Evolutionary conservation across 805 yeast genomes (phyloP).

Genomic region (Yamadazyma nakazawae): DNA sequence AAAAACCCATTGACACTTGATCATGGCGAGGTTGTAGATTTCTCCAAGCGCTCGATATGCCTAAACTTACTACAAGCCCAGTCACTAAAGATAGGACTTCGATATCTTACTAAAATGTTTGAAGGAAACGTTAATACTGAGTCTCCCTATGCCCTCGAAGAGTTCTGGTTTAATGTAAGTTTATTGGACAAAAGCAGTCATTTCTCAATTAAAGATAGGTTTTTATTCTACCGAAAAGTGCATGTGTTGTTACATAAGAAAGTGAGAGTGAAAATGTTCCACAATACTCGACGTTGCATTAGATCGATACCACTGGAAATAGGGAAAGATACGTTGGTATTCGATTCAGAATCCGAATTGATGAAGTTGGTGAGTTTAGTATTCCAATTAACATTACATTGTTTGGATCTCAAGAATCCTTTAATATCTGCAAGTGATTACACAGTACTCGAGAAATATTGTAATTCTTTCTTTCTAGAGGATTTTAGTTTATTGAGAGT

Average conservation of each 20-base stretch:
- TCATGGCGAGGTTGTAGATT: neutral
- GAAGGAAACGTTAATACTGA: neutral
- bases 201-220: conserved; percentile 6
- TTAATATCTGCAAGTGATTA: conserved; percentile 1
- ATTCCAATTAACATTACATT: conserved; percentile 1
- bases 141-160: conserved; percentile 11
- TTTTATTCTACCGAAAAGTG: conserved; percentile 3
- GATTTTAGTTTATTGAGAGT: conserved; percentile 22
- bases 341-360: conserved; percentile 2
- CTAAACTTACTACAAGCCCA: conserved; percentile 16
- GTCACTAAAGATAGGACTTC: conserved; percentile 16
- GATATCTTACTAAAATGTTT: conserved; percentile 7
- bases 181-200: conserved; percentile 16
- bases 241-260: conserved; percentile 5
- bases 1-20: neutral
- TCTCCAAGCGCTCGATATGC: conserved; percentile 10
- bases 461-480: conserved; percentile 12
- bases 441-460: conserved; percentile 8
- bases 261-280: conserved; percentile 8
- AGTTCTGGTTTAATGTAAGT: conserved; percentile 19
- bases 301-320: conserved; percentile 10
- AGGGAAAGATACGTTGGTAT: conserved; percentile 7
- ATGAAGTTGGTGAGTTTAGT: conserved; percentile 5
- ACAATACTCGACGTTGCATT: conserved; percentile 1
- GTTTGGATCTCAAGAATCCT: conserved; percentile 9